Evolutionary conservation across 768 basidiomycete genomes (phyloP), one percentile per base, ranked within the genome.

Genomic region (Coprinopsis strossmayeri): DNA sequence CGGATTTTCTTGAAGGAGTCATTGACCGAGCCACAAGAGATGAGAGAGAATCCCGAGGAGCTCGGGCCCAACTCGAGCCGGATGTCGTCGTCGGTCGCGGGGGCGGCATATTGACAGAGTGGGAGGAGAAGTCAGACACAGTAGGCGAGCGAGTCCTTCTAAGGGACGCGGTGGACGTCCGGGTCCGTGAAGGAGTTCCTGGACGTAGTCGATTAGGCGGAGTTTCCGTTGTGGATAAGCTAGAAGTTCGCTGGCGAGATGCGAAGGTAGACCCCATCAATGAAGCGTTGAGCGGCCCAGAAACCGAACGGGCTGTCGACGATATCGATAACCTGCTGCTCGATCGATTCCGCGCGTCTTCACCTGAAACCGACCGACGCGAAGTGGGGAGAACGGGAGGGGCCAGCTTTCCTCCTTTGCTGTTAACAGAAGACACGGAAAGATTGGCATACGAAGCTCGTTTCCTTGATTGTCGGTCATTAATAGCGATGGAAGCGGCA

Each of bases 241-340:
- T 91, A 26, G 73, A 66, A 18, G 88, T 90, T 18, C 90, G 77
- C 57, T 91, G 90, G 25, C 90, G 79, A n/a, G 90, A 91, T 26
- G 90, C 76, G 61, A 82, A 88, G 5, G 90, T 92, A 3, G 89
- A 74, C 25, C 70, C 69, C 52, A 76, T 73, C 17, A 87, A 44
- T 17, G 74, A 66, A n/a, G 70, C 55, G 34, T 61, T 62, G 49
- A 77, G 64, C 9, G 86, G 81, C 23, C 87, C 87, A 18, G 89
- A 89, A 15, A 82, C 78, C 13, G 87, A 85, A 46, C 90, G 78
- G 46, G 5, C 61, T 69, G 74, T 67, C 1, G 81, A 77, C 23
- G 70, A 64, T 28, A 64, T 69, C 2, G 85, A 86, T 53, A 81
- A 48, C 51, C 77, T 74, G 48, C 84, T 89, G 3, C 74, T 69